Evolutionary conservation across 2,329 filamentous ascomycete genomes (phyloP).

Genomic region (Bipolaris sorokiniana): DNA sequence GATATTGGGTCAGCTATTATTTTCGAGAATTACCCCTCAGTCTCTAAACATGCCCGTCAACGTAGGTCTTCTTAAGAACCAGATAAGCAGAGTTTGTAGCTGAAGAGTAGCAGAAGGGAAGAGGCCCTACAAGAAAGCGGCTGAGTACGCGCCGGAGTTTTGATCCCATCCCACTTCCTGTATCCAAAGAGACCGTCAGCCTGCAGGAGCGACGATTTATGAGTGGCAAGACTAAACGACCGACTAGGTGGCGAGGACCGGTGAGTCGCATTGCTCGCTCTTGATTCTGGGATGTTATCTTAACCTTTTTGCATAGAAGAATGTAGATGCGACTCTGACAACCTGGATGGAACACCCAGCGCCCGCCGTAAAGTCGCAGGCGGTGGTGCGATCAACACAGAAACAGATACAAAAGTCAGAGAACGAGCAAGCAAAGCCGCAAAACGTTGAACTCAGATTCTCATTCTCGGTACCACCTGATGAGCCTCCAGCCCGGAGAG

Average conservation of each 20-base stretch:
- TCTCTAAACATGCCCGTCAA: slow-evolving; percentile 8
- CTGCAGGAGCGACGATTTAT: slow-evolving; percentile 8
- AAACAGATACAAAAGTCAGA: neutral
- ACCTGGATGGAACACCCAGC: neutral
- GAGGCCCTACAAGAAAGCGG: slow-evolving; percentile 8
- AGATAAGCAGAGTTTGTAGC: neutral
- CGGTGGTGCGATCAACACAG: neutral
- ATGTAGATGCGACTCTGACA: neutral
- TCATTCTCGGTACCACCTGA: slow-evolving; percentile 18
- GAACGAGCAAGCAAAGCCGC: slow-evolving; percentile 1
- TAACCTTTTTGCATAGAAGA: slow-evolving; percentile 1
- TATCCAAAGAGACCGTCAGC: neutral
- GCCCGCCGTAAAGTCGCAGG: slow-evolving; percentile 1
- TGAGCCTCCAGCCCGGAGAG: neutral
- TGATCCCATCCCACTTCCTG: slow-evolving; percentile 4
- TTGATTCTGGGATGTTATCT: neutral
- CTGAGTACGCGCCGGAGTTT: slow-evolving; percentile 3
- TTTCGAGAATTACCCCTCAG: neutral
- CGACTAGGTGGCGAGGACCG: slow-evolving; percentile 14
- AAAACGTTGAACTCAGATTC: slow-evolving; percentile 23
- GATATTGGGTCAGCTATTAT: neutral
- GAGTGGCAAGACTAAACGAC: slow-evolving; percentile 9
- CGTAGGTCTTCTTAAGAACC: slow-evolving; percentile 1
- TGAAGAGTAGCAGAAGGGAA: slow-evolving; percentile 4
- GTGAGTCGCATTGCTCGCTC: neutral